Evolutionary conservation across 1,284 basidiomycete species (phyloP).

Genomic region (Ceratobasidium sp.): DNA sequence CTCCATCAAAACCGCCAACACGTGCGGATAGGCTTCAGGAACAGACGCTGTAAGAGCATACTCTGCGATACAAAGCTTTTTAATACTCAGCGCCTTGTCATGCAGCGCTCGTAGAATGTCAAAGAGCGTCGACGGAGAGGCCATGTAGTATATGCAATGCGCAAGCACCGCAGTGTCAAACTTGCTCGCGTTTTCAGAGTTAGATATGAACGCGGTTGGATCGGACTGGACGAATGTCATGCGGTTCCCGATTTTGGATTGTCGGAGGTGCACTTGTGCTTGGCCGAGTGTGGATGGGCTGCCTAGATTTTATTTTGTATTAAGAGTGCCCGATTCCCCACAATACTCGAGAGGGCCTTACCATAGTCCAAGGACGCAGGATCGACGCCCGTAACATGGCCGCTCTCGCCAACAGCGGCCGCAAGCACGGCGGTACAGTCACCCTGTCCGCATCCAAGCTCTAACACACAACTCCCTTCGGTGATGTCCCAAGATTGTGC

Average conservation of each 20-base stretch:
- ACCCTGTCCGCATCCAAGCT: conserved; percentile 58
- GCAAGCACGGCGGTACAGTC: conserved; percentile 55
- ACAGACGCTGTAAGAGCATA: conserved; percentile 50
- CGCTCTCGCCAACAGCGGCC: conserved; percentile 51
- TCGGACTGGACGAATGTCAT: conserved; percentile 53
- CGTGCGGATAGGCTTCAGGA: conserved; percentile 49
- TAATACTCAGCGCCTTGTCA: conserved; percentile 43
- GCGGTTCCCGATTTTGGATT: conserved; percentile 50
- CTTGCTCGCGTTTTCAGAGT: conserved; percentile 40
- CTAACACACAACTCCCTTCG: conserved; percentile 50
- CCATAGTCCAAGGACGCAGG: conserved; percentile 55
- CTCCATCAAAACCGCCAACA: conserved; percentile 55
- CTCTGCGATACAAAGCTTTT: conserved; percentile 53
- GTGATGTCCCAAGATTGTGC: conserved; percentile 50
- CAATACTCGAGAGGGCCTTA: conserved; percentile 41
- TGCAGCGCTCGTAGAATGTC: conserved; percentile 50
- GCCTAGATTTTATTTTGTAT: conserved; percentile 45
- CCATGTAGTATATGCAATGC: conserved; percentile 56
- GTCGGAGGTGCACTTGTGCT: conserved; percentile 52
- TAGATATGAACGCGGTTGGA: conserved; percentile 49
- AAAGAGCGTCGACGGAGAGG: conserved; percentile 49
- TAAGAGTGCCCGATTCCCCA: too few relatives aligned
- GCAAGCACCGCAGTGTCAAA: conserved; percentile 54
- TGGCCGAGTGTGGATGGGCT: conserved; percentile 54
- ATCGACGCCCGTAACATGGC: conserved; percentile 55